A percentile compares a stretch with the other conserved stretches of the same genome.
These are phyloP conservation scores for Elaeagnus macrophylla DNA, from an alignment of 306 rosid species.

Conservation along the genomic window DNA sequence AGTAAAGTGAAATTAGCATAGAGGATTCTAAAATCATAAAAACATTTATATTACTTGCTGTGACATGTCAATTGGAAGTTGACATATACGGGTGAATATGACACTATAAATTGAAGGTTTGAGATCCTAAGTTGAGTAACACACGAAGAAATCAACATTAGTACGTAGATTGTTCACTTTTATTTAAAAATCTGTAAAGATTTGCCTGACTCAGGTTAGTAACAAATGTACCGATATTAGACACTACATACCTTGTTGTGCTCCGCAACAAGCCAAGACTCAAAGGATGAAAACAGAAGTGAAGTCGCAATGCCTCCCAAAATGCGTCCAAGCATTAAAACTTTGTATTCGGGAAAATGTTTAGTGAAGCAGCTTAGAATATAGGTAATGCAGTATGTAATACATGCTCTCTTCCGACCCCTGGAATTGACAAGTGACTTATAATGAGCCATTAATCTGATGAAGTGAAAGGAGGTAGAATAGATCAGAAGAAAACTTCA, in stretches of 20 bases:
- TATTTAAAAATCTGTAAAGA: too few species aligned
- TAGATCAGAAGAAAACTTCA: slow-evolving; percentile 28
- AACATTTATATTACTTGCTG: too few species aligned
- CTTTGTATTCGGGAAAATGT: slow-evolving; percentile 82
- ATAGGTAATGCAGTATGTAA: slow-evolving; percentile 89
- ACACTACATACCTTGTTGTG: slow-evolving; percentile 52
- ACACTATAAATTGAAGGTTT: not conserved
- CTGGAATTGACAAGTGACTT: slow-evolving; percentile 27
- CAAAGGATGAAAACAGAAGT: slow-evolving; percentile 86
- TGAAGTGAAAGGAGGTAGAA: not conserved
- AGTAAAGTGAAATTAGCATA: not conserved
- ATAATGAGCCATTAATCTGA: not conserved
- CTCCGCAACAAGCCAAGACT: slow-evolving; percentile 99
- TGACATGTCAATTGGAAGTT: not conserved
- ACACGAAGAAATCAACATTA: not conserved
- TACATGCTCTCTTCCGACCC: slow-evolving; percentile 97
- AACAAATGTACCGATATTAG: not conserved
- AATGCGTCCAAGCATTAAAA: slow-evolving; percentile 88
- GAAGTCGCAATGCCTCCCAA: slow-evolving; percentile 98
- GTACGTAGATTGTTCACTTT: slow-evolving; percentile 1
- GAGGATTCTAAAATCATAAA: not conserved
- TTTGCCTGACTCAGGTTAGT: not conserved
- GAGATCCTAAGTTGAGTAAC: not conserved
- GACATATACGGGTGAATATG: not conserved
- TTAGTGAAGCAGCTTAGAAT: slow-evolving; percentile 90